Percentiles rank a stretch among this genome's conserved stretches.
Conservation (phyloP, 768 basidiomycete genomes). For the Kwoniella botswanensis region DNA sequence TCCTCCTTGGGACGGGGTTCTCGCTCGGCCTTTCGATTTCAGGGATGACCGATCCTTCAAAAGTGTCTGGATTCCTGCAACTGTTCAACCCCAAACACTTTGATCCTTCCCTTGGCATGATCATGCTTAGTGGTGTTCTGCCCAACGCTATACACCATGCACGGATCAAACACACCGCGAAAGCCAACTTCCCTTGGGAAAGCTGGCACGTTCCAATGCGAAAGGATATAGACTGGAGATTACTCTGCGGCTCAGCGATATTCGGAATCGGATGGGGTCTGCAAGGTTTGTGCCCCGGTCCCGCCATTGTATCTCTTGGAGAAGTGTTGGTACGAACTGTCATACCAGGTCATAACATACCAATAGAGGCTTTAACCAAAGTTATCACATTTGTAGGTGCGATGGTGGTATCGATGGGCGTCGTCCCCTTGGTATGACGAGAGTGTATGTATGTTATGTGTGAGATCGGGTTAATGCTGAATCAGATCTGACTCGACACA, state of each 20-base stretch:
- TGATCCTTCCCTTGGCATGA: constrained; percentile 57
- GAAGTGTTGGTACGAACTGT: constrained; percentile 6
- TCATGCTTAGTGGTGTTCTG: constrained; percentile 56
- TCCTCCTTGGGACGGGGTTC: constrained; percentile 53
- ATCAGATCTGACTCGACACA: background rate
- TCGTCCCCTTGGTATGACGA: background rate
- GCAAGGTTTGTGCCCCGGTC: constrained; percentile 58
- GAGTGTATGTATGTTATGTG: background rate
- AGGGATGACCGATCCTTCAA: constrained; percentile 57
- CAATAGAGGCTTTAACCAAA: background rate
- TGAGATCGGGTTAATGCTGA: background rate
- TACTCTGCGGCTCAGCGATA: constrained; percentile 48
- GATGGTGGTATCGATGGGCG: constrained; percentile 19
- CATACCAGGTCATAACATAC: too few species aligned
- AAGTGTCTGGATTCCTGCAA: constrained; percentile 56
- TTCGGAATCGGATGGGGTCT: constrained; percentile 60
- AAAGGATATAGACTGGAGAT: constrained; percentile 38
- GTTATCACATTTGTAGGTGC: constrained; percentile 10
- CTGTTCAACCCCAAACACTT: constrained; percentile 42
- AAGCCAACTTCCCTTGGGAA: constrained; percentile 35
- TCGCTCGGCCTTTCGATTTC: constrained; percentile 54
- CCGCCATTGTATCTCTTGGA: constrained; percentile 43
- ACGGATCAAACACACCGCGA: constrained; percentile 7
- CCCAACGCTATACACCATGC: constrained; percentile 53
- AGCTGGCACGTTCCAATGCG: constrained; percentile 44